Evolutionary conservation across 495 filamentous ascomycete genomes (phyloP).

Genomic region (Cercophora samala): DNA sequence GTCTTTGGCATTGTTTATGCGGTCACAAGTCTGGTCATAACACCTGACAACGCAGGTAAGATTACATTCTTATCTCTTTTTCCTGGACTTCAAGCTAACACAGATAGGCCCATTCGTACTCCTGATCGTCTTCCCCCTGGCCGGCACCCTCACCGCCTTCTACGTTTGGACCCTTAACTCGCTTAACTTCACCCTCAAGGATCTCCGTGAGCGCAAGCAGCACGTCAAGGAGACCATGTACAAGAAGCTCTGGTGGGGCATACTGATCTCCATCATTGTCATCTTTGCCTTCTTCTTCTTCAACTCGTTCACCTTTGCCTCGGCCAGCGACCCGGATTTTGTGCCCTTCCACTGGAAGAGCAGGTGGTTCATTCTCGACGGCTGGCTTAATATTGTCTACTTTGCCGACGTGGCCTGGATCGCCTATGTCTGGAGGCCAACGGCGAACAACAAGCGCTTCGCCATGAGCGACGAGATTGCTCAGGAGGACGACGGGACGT

Average conservation of each 20-base stretch:
- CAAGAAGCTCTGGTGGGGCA: constrained; percentile 98
- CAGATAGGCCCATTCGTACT: constrained; percentile 77
- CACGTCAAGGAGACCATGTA: constrained; percentile 94
- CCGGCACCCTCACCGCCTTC: constrained; percentile 90
- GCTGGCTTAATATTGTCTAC: constrained; percentile 97
- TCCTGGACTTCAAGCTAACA: background rate
- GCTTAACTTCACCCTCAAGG: constrained; percentile 90
- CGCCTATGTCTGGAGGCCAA: constrained; percentile 96
- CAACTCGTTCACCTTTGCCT: constrained; percentile 91
- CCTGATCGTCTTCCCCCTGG: constrained; percentile 88
- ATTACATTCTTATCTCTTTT: constrained; percentile 20
- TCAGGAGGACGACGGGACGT: constrained; percentile 93
- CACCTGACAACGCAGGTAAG: constrained; percentile 63
- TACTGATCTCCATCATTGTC: constrained; percentile 84
- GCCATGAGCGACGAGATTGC: constrained; percentile 99
- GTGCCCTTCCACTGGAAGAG: constrained; percentile 95
- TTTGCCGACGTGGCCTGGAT: constrained; percentile 86
- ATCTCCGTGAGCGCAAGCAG: constrained; percentile 89
- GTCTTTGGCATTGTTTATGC: constrained; percentile 93
- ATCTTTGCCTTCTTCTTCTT: constrained; percentile 96
- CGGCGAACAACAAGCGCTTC: constrained; percentile 93
- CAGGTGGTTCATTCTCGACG: constrained; percentile 95
- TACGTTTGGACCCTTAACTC: constrained; percentile 99
- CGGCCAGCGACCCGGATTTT: constrained; percentile 75
- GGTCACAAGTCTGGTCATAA: constrained; percentile 82